A percentile compares a stretch with the other conserved stretches of the same genome.
These are phyloP conservation scores for Aspergillus taichungensis DNA, from an alignment of 495 filamentous ascomycete species.

Conservation along the genomic window DNA sequence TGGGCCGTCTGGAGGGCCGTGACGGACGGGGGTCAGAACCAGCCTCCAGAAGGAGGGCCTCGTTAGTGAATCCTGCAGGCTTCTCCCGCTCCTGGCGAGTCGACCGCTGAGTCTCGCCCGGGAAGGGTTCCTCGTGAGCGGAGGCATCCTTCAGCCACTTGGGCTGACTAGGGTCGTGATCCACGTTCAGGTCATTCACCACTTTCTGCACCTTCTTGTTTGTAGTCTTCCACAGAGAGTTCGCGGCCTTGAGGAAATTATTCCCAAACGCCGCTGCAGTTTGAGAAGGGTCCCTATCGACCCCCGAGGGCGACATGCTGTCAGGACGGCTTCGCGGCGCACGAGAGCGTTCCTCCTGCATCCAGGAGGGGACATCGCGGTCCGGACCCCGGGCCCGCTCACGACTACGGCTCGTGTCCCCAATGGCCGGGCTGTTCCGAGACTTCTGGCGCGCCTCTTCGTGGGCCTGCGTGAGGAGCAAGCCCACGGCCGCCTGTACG, in stretches of 20 bases:
- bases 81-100: slow-evolving; percentile 15
- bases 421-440: slow-evolving; percentile 23
- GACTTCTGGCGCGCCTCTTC: slow-evolving; percentile 56
- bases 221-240: slow-evolving; percentile 85
- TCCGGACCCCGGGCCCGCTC: slow-evolving; percentile 33
- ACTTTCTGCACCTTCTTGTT: slow-evolving; percentile 94
- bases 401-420: slow-evolving; percentile 21
- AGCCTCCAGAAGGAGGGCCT: slow-evolving; percentile 83
- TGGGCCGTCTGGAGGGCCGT: slow-evolving; percentile 10
- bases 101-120: slow-evolving; percentile 11
- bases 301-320: slow-evolving; percentile 48
- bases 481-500: slow-evolving; percentile 81
- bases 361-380: slow-evolving; percentile 30
- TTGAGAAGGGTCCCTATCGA: slow-evolving; percentile 70
- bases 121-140: slow-evolving; percentile 21
- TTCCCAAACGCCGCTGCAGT: slow-evolving; percentile 73
- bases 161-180: slow-evolving; percentile 75
- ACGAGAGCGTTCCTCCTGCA: slow-evolving; percentile 22
- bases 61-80: slow-evolving; percentile 59
- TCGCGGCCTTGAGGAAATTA: slow-evolving; percentile 86
- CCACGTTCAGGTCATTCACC: slow-evolving; percentile 77
- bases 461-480: slow-evolving; percentile 87
- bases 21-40: slow-evolving; percentile 34
- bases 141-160: slow-evolving; percentile 83
- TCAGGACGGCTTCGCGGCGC: slow-evolving; percentile 34